phyloP scores from a whole-genome alignment of 768 basidiomycete genomes.

The Tulasnella sp. region DNA sequence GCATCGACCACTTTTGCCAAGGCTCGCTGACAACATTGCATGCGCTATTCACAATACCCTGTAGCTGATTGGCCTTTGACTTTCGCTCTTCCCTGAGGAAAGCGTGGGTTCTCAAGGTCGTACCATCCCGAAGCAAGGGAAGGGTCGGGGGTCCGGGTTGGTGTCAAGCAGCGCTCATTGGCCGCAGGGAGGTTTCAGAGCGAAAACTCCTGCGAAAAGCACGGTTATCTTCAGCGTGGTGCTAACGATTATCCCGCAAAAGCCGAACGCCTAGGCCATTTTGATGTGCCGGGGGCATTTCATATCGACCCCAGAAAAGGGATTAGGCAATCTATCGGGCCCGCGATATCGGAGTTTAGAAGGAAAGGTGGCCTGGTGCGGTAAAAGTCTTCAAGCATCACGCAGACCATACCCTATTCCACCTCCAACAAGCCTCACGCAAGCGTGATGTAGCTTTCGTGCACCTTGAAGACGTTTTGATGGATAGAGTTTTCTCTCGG shows the following conservation, averaged over 20 bases:
- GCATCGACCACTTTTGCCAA: constrained; percentile 12
- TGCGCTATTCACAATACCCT: background rate
- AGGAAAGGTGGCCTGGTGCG: background rate
- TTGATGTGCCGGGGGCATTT: background rate
- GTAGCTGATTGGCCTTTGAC: background rate
- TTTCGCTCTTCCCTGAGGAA: background rate
- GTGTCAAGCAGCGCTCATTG: background rate
- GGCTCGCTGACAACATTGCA: background rate
- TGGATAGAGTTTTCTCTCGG: background rate
- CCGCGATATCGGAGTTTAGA: constrained; percentile 3
- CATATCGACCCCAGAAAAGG: background rate
- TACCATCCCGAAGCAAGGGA: background rate
- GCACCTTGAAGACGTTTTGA: constrained; percentile 1
- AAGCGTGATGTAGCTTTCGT: background rate
- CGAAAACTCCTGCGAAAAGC: background rate
- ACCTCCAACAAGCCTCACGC: background rate
- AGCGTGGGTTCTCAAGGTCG: background rate
- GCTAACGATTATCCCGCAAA: background rate
- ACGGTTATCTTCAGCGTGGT: background rate
- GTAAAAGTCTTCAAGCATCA: background rate
- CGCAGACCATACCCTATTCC: background rate
- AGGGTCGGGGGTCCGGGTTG: background rate
- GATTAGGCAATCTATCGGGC: background rate
- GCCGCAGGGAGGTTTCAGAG: background rate
- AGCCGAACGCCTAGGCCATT: background rate